Conservation (phyloP, 495 filamentous ascomycete species). For the Hyphodiscus hymeniophilus region DNA sequence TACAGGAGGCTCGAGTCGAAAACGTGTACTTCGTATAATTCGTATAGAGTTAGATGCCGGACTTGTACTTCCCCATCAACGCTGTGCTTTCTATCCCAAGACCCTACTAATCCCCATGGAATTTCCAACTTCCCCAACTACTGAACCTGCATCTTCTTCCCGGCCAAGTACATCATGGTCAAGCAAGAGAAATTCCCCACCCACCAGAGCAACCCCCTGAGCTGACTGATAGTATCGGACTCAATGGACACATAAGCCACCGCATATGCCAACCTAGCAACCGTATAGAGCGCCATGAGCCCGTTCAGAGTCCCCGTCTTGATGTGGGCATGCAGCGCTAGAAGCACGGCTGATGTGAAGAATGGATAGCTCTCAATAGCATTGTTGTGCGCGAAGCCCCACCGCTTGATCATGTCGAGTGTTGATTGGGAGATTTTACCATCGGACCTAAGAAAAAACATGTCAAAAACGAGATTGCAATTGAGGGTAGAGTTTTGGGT, state of each 20-base stretch:
- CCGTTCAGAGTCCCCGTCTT: slow-evolving; percentile 32
- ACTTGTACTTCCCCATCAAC: too few relatives aligned
- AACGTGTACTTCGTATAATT: too few relatives aligned
- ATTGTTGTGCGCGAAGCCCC: slow-evolving; percentile 40
- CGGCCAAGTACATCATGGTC: slow-evolving; percentile 23
- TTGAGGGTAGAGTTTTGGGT: neutral
- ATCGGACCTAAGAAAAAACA: neutral
- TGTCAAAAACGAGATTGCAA: neutral
- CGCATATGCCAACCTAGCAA: slow-evolving; percentile 32
- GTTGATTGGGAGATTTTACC: slow-evolving; percentile 39
- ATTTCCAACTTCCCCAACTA: too few relatives aligned
- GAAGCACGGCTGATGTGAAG: slow-evolving; percentile 33
- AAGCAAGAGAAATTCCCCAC: slow-evolving; percentile 36
- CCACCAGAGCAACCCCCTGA: slow-evolving; percentile 40
- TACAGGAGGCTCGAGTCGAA: too few relatives aligned
- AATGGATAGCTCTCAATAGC: slow-evolving; percentile 39
- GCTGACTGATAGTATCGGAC: slow-evolving; percentile 24
- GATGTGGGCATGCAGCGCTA: neutral
- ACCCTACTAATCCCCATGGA: too few relatives aligned
- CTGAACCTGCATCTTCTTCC: neutral
- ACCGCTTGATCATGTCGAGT: slow-evolving; percentile 37
- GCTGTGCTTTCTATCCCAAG: too few relatives aligned
- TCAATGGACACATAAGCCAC: slow-evolving; percentile 34
- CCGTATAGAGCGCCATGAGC: slow-evolving; percentile 36
- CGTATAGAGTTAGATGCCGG: too few relatives aligned